Evolutionary conservation across 177 flowering plant genomes (phyloP).

Genomic region (Telopea speciosissima): DNA sequence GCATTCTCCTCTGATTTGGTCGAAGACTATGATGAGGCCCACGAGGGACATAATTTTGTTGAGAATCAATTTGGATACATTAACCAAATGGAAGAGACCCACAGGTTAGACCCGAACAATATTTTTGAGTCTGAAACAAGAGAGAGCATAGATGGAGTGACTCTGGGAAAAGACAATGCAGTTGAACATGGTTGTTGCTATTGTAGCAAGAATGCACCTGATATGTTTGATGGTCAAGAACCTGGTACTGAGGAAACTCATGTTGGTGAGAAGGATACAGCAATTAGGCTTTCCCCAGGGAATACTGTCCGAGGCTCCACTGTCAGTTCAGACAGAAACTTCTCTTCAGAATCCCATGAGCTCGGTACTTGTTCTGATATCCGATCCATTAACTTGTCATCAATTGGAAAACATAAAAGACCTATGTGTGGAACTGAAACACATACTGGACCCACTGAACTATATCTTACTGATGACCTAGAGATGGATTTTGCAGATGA

Average conservation of each 20-base stretch:
- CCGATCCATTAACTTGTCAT: constrained; percentile 15
- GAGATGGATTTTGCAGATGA: constrained; percentile 26
- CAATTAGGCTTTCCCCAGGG: constrained; percentile 9
- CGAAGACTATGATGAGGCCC: constrained; percentile 19
- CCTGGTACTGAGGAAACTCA: constrained; percentile 14
- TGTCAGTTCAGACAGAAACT: constrained; percentile 17
- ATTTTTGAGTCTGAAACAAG: constrained; percentile 10
- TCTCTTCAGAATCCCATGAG: constrained; percentile 15
- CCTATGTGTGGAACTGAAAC: constrained; percentile 17
- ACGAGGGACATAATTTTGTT: constrained; percentile 6
- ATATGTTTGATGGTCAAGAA: constrained; percentile 20
- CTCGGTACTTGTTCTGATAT: constrained; percentile 10
- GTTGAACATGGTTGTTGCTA: neutral
- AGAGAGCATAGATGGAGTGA: constrained; percentile 9
- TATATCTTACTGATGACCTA: constrained; percentile 19
- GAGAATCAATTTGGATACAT: constrained; percentile 13
- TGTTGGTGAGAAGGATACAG: constrained; percentile 14
- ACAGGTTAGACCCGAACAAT: constrained; percentile 3
- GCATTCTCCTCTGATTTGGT: constrained; percentile 16
- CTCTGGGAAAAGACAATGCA: constrained; percentile 11
- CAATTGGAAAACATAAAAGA: constrained; percentile 17
- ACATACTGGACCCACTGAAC: constrained; percentile 7
- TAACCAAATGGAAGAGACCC: neutral
- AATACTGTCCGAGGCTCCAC: no score
- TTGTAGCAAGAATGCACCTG: constrained; percentile 6